These are phyloP conservation scores for Tuber umbilicatum DNA, from an alignment of 495 filamentous ascomycete species.

Conservation along the genomic window DNA sequence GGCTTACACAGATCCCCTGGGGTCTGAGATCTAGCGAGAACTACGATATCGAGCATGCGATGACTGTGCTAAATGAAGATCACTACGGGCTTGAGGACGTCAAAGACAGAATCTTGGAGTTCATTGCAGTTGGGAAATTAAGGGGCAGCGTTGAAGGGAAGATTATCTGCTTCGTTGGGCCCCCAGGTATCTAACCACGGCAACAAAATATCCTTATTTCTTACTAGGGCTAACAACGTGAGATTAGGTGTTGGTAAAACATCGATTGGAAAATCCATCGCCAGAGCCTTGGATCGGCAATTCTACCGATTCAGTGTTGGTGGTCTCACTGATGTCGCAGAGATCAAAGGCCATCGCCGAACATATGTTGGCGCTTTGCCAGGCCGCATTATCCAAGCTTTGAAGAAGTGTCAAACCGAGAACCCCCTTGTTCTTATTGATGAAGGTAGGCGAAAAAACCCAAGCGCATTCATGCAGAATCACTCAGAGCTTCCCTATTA, in stretches of 20 bases:
- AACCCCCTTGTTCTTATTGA: conserved; percentile 96
- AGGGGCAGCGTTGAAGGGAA: conserved; percentile 97
- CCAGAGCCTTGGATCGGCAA: conserved; percentile 83
- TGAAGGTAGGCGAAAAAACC: conserved; percentile 48
- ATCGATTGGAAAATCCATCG: conserved; percentile 96
- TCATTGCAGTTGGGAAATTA: conserved; percentile 96
- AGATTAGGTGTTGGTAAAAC: conserved; percentile 81
- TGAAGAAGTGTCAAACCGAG: conserved; percentile 99
- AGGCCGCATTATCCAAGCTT: conserved; percentile 91
- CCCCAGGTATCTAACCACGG: conserved; percentile 52
- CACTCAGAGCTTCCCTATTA: neutral
- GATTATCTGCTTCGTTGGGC: conserved; percentile 95
- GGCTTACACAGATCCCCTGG: conserved; percentile 98
- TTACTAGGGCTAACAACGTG: conserved; percentile 16
- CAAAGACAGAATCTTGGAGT: conserved; percentile 97
- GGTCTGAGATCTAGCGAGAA: conserved; percentile 93
- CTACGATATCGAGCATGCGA: conserved; percentile 86
- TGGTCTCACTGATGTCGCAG: conserved; percentile 94
- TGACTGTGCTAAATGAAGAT: conserved; percentile 87
- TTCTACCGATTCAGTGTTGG: conserved; percentile 98
- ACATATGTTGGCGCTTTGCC: conserved; percentile 97
- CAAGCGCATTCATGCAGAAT: neutral
- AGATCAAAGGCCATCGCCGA: conserved; percentile 95
- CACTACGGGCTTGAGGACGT: conserved; percentile 97
- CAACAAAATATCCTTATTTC: conserved; percentile 6